These are phyloP conservation scores for Hypoxylon intermedium DNA, from an alignment of 495 filamentous ascomycete genomes.

Conservation along the genomic window DNA sequence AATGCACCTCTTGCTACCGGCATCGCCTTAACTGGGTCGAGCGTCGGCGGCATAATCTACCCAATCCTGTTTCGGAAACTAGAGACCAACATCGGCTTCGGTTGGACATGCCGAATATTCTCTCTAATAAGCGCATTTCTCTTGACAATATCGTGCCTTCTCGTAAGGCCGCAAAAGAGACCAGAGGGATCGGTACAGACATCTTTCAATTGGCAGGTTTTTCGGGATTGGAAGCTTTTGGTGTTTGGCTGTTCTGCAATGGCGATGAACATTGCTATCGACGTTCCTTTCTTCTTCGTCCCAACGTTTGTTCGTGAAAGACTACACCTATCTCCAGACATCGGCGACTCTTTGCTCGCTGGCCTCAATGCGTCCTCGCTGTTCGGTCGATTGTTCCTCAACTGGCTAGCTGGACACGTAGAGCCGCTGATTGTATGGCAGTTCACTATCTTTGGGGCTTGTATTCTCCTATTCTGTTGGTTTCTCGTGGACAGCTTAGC, in stretches of 20 bases:
- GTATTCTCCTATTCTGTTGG: constrained; percentile 48
- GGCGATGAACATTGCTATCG: constrained; percentile 67
- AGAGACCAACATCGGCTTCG: constrained; percentile 63
- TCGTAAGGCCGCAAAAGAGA: constrained; percentile 52
- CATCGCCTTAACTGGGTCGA: constrained; percentile 74
- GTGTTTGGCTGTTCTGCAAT: constrained; percentile 62
- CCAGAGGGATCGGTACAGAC: constrained; percentile 17
- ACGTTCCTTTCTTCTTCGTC: constrained; percentile 69
- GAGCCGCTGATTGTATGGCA: constrained; percentile 62
- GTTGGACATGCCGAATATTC: constrained; percentile 68
- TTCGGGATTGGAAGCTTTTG: constrained; percentile 49
- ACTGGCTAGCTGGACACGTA: constrained; percentile 60
- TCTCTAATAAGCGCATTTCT: constrained; percentile 62
- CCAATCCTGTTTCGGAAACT: constrained; percentile 67
- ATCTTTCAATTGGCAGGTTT: constrained; percentile 50
- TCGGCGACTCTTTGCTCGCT: constrained; percentile 58
- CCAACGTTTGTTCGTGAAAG: constrained; percentile 54
- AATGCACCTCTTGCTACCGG: constrained; percentile 74
- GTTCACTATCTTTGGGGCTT: constrained; percentile 65
- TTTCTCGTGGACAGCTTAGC: constrained; percentile 38
- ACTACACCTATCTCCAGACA: constrained; percentile 52
- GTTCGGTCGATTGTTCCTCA: constrained; percentile 69
- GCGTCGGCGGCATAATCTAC: constrained; percentile 71
- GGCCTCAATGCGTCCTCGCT: constrained; percentile 70
- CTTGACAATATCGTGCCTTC: constrained; percentile 50